Evolutionary conservation across 2,329 filamentous ascomycete species (phyloP).

Genomic region (Venturia oleaginea): DNA sequence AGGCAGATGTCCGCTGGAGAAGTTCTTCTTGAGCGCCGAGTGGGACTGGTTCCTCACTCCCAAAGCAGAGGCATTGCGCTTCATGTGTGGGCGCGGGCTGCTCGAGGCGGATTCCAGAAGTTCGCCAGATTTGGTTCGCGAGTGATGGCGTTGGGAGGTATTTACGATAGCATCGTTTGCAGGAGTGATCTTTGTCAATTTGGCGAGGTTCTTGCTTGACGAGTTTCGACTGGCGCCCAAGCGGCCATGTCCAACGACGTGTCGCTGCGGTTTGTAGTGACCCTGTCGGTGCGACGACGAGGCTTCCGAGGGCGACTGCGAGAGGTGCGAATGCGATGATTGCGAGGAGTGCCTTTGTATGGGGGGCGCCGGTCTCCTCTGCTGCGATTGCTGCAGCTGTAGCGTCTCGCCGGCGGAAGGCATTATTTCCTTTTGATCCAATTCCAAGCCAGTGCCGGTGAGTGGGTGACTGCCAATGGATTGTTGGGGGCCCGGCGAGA

Average conservation of each 20-base stretch:
- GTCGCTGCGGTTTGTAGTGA: slow-evolving; percentile 10
- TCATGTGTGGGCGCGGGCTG: slow-evolving; percentile 29
- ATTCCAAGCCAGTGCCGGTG: too few relatives aligned
- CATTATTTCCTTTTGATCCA: not conserved
- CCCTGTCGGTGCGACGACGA: slow-evolving; percentile 9
- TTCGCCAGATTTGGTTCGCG: slow-evolving; percentile 28
- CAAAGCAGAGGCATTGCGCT: slow-evolving; percentile 34
- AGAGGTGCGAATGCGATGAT: slow-evolving; percentile 10
- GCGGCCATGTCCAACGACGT: slow-evolving; percentile 21
- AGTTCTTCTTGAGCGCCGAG: slow-evolving; percentile 30
- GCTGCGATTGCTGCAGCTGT: slow-evolving; percentile 1
- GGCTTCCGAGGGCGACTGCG: slow-evolving; percentile 8
- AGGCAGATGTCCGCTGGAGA: slow-evolving; percentile 38
- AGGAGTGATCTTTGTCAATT: slow-evolving; percentile 28
- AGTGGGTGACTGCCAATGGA: too few relatives aligned
- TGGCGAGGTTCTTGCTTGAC: slow-evolving; percentile 34
- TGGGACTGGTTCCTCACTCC: slow-evolving; percentile 26
- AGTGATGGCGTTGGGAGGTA: slow-evolving; percentile 20
- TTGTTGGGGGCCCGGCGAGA: too few relatives aligned
- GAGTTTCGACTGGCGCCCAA: slow-evolving; percentile 30
- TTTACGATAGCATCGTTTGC: slow-evolving; percentile 14
- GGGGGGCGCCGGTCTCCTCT: not conserved
- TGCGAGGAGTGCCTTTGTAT: slow-evolving; percentile 3
- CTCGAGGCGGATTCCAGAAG: slow-evolving; percentile 23
- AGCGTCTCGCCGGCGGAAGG: not conserved